These are phyloP conservation scores for Nyctanthes arbortristis DNA, from an alignment of 257 asterid genomes.

Conservation along the genomic window DNA sequence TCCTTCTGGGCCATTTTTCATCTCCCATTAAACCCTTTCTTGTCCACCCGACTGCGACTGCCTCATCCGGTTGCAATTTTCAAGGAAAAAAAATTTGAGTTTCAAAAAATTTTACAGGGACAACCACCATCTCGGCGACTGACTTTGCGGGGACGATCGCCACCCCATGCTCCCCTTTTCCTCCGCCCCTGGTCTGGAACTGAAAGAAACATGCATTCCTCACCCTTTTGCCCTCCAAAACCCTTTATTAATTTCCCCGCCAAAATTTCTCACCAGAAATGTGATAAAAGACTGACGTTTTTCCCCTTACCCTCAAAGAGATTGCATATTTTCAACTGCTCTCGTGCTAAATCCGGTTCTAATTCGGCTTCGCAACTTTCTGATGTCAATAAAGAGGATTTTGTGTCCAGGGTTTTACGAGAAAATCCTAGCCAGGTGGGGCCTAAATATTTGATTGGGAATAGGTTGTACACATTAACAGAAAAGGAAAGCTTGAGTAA, in stretches of 20 bases:
- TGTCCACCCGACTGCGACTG: too few relatives aligned
- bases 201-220: conserved; percentile 33
- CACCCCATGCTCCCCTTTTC: too few relatives aligned
- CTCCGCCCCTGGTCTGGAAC: too few relatives aligned
- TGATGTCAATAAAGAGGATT: conserved; percentile 63
- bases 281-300: conserved; percentile 21
- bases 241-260: conserved; percentile 42
- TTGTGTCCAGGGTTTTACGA: conserved; percentile 77
- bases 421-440: conserved; percentile 96
- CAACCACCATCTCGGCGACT: too few relatives aligned
- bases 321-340: conserved; percentile 29
- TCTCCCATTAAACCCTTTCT: too few relatives aligned
- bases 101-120: too few relatives aligned
- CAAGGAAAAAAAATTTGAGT: too few relatives aligned
- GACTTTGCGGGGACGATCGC: too few relatives aligned
- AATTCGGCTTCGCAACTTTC: conserved; percentile 41
- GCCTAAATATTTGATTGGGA: conserved; percentile 73
- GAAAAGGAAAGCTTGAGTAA: conserved; percentile 69
- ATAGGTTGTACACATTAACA: conserved; percentile 65
- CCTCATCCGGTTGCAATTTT: too few relatives aligned
- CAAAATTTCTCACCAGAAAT: conserved; percentile 34
- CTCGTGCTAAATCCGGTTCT: conserved; percentile 41
- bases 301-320: conserved; percentile 31
- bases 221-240: conserved; percentile 37
- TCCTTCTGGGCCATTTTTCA: too few relatives aligned